These are phyloP conservation scores for Silene uniflora DNA, from an alignment of 148 eudicot genomes.

Conservation along the genomic window DNA sequence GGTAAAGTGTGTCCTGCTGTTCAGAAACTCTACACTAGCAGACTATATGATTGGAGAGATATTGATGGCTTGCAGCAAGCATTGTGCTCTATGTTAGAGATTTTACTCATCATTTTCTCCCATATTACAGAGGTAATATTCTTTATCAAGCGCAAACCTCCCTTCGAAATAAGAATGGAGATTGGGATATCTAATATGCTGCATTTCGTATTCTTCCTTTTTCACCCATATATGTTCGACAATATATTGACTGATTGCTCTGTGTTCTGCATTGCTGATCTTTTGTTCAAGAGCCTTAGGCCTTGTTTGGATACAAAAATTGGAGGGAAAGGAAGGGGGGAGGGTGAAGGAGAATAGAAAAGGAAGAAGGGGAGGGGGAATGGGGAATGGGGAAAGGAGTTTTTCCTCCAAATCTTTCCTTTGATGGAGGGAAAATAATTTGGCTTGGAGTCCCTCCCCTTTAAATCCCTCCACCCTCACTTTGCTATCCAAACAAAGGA, in stretches of 20 bases:
- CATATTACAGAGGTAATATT: constrained; percentile 51
- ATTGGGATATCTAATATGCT: neutral
- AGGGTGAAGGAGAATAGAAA: too few species aligned
- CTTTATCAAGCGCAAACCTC: neutral
- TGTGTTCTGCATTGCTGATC: neutral
- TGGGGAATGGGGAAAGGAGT: too few species aligned
- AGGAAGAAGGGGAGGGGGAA: too few species aligned
- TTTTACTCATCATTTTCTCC: constrained; percentile 56
- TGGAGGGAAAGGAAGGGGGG: too few species aligned
- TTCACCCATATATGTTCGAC: neutral
- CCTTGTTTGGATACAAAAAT: too few species aligned
- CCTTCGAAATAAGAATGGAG: neutral
- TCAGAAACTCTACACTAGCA: constrained; percentile 72
- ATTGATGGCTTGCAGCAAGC: constrained; percentile 77
- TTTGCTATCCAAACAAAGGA: too few species aligned
- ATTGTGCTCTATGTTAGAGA: constrained; percentile 59
- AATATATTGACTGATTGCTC: neutral
- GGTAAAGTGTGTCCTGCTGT: neutral
- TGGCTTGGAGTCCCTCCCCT: too few species aligned
- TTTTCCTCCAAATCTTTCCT: too few species aligned
- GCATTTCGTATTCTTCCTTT: too few species aligned
- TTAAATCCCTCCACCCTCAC: too few species aligned
- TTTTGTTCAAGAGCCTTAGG: constrained; percentile 1
- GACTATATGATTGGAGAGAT: constrained; percentile 65
- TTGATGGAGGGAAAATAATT: too few species aligned